Evolutionary conservation across 495 filamentous ascomycete species (phyloP), one percentile per base, ranked within the genome.

Genomic region (Cercophora newfieldiana): DNA sequence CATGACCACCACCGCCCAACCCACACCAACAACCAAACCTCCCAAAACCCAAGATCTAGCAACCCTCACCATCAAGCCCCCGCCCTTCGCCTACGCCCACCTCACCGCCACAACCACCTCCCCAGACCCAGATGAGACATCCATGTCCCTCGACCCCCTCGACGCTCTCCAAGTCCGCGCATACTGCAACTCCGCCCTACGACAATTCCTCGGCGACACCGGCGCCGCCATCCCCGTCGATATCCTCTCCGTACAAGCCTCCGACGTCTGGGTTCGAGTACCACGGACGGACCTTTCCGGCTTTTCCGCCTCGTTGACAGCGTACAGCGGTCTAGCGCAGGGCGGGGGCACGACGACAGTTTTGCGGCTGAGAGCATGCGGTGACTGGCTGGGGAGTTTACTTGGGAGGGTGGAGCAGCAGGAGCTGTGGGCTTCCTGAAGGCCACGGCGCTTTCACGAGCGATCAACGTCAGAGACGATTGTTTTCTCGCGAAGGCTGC

Each of bases 171-270:
- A 91, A 54, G 85, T 87, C 31, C 89, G 88, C 44, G 85, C 89
- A 0, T 87, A 92, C 70, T 87, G 95, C 58, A 88, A 86, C 22
- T 76, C 89, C 29, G 90, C 93, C 0, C 80, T 97, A 0, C 84
- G 83, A 8, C 90, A 93, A 71, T 97, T 91, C 78, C 86, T 97
- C 21, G 94, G 94, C 8, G 70, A 90, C 30, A 86, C 86, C 1
- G 94, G 94, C 31, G 81, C 89, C 5, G 86, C 89, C 1, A 92
- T 97, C 22, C 80, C 89, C 0, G 77, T 97, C 65, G 94, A 97
- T 70, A 89, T 97, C 31, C 81, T 97, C 7, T 87, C 90, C 50
- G 76, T 90, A 4, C 77, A 83, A 7, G 82, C 74, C 1, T 66
- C 73, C 1, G 79, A 85, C 16, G 83, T 84, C 31, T 96, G 91